Evolutionary conservation across 2,329 filamentous ascomycete species (phyloP).

Genomic region (Xenosphaeropsis pyriputrescens): DNA sequence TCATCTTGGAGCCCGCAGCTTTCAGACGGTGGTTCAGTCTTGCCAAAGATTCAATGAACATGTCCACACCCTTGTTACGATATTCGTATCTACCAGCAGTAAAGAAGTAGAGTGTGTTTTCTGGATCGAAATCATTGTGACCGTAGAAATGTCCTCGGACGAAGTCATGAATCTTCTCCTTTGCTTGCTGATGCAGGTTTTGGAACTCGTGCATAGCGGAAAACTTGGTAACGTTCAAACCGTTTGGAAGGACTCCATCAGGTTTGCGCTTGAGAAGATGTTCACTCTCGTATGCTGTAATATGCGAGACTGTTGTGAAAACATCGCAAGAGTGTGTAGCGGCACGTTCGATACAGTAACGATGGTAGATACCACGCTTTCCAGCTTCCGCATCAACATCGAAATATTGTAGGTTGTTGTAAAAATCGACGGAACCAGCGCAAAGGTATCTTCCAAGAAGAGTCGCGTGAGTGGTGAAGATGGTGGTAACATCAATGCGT

Average conservation of each 20-base stretch:
- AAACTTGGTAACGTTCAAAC: slow-evolving; percentile 96
- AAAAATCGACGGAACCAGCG: slow-evolving; percentile 95
- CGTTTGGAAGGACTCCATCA: slow-evolving; percentile 90
- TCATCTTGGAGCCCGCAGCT: slow-evolving; percentile 70
- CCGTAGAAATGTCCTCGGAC: slow-evolving; percentile 97
- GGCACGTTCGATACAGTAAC: slow-evolving; percentile 94
- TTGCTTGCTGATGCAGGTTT: slow-evolving; percentile 89
- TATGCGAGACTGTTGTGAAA: slow-evolving; percentile 97
- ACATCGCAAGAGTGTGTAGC: slow-evolving; percentile 88
- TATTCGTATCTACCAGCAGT: slow-evolving; percentile 95
- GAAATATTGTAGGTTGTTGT: slow-evolving; percentile 96
- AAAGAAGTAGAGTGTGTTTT: slow-evolving; percentile 97
- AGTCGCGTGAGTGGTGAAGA: slow-evolving; percentile 96
- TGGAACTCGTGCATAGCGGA: slow-evolving; percentile 98
- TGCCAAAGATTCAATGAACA: slow-evolving; percentile 96
- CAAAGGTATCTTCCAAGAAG: slow-evolving; percentile 91
- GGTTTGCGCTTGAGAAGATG: slow-evolving; percentile 95
- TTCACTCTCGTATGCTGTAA: slow-evolving; percentile 96
- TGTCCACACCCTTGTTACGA: slow-evolving; percentile 96
- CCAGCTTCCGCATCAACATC: slow-evolving; percentile 94
- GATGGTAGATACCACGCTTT: slow-evolving; percentile 95
- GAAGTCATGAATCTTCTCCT: slow-evolving; percentile 97
- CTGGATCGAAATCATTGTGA: slow-evolving; percentile 91
- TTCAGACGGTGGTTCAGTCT: slow-evolving; percentile 91
- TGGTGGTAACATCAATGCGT: slow-evolving; percentile 91